Percentiles rank a stretch among this genome's conserved stretches.
Evolutionary conservation across 1,284 basidiomycete species (phyloP).

Genomic region (Malassezia psittaci): DNA sequence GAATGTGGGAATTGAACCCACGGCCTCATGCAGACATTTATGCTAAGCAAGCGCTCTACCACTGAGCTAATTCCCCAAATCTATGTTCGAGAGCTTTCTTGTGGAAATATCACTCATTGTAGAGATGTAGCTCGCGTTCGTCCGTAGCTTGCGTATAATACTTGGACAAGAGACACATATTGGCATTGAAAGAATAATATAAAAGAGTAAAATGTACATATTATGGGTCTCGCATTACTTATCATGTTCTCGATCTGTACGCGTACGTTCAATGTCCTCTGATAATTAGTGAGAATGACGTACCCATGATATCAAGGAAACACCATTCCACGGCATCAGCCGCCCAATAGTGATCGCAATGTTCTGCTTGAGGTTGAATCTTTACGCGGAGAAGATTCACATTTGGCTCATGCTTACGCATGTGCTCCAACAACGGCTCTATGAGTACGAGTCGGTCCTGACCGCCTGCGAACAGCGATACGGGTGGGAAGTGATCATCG

Average conservation of each 20-base stretch:
- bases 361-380: constrained; percentile 52
- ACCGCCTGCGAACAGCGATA: constrained; percentile 54
- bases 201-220: background rate
- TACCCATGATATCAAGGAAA: constrained; percentile 45
- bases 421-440: constrained; percentile 34
- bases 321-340: constrained; percentile 58
- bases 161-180: too few relatives aligned
- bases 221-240: background rate
- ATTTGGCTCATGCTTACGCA: constrained; percentile 36
- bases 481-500: constrained; percentile 56
- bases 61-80: constrained; percentile 21
- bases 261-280: constrained; percentile 31
- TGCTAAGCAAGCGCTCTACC: constrained; percentile 24
- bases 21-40: constrained; percentile 17
- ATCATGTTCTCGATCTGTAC: background rate
- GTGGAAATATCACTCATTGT: background rate
- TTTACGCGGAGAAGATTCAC: constrained; percentile 54
- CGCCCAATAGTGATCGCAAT: constrained; percentile 53
- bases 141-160: too few relatives aligned
- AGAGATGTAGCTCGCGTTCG: too few relatives aligned
- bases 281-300: background rate
- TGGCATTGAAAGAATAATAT: too few relatives aligned
- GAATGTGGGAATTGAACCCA: constrained; percentile 23
- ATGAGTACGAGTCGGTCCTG: constrained; percentile 44
- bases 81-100: too few relatives aligned